Base-by-base conservation (phyloP, 768 basidiomycete species). In the Polyporus arcularius region DNA sequence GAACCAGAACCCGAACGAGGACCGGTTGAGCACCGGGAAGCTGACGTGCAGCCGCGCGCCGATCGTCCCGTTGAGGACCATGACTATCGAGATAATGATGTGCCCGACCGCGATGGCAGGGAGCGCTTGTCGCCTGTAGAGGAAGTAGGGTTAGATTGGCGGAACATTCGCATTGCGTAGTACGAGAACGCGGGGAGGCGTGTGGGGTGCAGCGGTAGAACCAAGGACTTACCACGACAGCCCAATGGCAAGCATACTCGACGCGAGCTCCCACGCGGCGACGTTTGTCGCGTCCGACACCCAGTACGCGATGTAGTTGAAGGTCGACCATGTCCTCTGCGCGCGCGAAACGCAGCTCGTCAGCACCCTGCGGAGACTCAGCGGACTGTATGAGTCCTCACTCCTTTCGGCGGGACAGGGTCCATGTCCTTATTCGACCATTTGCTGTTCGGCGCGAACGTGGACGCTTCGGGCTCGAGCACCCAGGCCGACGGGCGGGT, bases 1-100 rank as follows among this genome's bases (percentile, higher is more conserved):
- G 67, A 94, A 83, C 85, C 89, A 94, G 76, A 93, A 94, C 2
- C 94, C 93, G 66, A 94, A 91, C 0, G 89, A 92, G 2, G 92
- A 92, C 15, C 93, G 80, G 65, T 88, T 91, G n/a, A 93, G 78
- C 52, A 94, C 82, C 1, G 85, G 81, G 70, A 93, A 93, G 0
- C 89, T 84, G 28, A 94, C 76, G 65, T 91, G 90, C 47, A 92
- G 80, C 18, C 88, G 83, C 28, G 92, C 88, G 28, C 92, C 90
- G 30, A 85, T 80, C 4, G 88, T 86, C 51, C 92, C 92, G 68
- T 92, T 94, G 50, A 90, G 75, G 1, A 92, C 84, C 78, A 94
- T 85, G 18, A 86, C 84, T 57, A 84, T 73, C 2, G 88, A 84
- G 60, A 93, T 90, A 65, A 93, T 82, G 62, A 82, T 73, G 67